phyloP scores from a whole-genome alignment of 2,329 filamentous ascomycete species.

The Penicillium palitans region DNA sequence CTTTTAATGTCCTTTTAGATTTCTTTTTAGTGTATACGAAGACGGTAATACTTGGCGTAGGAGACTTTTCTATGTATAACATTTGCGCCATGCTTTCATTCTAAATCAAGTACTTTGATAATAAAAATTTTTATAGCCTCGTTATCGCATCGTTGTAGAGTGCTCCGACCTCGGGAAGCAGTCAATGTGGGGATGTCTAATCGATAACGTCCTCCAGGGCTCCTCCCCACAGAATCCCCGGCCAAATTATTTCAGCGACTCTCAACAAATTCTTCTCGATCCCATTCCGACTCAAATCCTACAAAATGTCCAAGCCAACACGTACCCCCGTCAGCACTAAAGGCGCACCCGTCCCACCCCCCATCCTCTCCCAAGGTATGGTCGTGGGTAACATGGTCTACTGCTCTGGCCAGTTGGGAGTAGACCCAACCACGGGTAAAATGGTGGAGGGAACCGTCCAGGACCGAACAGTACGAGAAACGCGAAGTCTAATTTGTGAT shows the following conservation, averaged over 20 bases:
- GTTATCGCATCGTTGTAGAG: background rate
- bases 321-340: constrained; percentile 39
- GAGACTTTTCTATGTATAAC: no score
- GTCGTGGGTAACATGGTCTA: constrained; percentile 64
- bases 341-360: constrained; percentile 52
- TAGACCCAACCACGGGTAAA: constrained; percentile 54
- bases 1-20: no score
- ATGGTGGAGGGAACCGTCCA: constrained; percentile 58
- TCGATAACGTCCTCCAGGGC: background rate
- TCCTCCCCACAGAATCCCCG: background rate
- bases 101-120: no score
- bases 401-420: constrained; percentile 64
- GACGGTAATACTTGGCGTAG: no score
- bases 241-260: background rate
- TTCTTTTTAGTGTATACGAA: no score
- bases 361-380: constrained; percentile 58
- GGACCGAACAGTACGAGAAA: constrained; percentile 50
- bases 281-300: background rate
- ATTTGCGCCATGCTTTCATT: background rate
- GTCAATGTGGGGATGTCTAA: background rate
- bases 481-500: background rate
- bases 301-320: constrained; percentile 13
- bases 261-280: background rate
- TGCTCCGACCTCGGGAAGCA: background rate
- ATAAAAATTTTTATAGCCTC: background rate